Conservation (phyloP, 2,329 filamentous ascomycete species). For the Dactylonectria macrodidyma region DNA sequence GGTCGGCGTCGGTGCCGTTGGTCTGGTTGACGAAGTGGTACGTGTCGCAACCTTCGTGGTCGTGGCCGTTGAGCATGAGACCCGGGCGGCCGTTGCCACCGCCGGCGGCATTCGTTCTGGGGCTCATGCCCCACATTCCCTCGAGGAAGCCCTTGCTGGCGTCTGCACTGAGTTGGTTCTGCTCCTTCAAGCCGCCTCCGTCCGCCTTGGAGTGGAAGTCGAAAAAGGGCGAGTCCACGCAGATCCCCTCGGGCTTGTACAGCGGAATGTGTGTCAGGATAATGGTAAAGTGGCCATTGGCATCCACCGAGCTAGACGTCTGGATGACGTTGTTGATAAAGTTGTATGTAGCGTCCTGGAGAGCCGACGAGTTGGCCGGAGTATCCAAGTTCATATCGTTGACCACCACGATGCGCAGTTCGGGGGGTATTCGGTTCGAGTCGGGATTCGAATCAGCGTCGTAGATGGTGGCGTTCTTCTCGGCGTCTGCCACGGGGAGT, state of each 20-base stretch:
- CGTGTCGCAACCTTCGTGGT: conserved; percentile 94
- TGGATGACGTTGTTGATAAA: conserved; percentile 82
- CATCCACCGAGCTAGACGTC: conserved; percentile 72
- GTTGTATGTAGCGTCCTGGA: conserved; percentile 83
- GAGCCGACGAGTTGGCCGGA: conserved; percentile 75
- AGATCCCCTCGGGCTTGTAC: conserved; percentile 86
- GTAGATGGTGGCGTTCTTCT: conserved; percentile 58
- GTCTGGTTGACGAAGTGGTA: conserved; percentile 85
- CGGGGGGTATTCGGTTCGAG: conserved; percentile 69
- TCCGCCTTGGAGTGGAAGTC: conserved; percentile 79
- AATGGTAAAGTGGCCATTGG: conserved; percentile 80
- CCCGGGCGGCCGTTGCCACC: conserved; percentile 79
- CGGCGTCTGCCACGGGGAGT: conserved; percentile 63
- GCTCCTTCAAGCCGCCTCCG: conserved; percentile 84
- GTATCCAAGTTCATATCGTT: conserved; percentile 96
- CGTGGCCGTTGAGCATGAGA: conserved; percentile 91
- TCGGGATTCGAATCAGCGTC: conserved; percentile 60
- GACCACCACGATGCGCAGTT: conserved; percentile 86
- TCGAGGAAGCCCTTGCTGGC: conserved; percentile 84
- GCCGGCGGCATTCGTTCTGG: conserved; percentile 70
- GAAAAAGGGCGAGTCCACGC: conserved; percentile 88
- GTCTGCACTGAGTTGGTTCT: conserved; percentile 87
- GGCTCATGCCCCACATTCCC: conserved; percentile 85
- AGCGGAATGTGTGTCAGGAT: conserved; percentile 94
- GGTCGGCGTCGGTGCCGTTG: conserved; percentile 54